phyloP scores from a whole-genome alignment of 495 filamentous ascomycete genomes.

The Lepidopterella palustris region DNA sequence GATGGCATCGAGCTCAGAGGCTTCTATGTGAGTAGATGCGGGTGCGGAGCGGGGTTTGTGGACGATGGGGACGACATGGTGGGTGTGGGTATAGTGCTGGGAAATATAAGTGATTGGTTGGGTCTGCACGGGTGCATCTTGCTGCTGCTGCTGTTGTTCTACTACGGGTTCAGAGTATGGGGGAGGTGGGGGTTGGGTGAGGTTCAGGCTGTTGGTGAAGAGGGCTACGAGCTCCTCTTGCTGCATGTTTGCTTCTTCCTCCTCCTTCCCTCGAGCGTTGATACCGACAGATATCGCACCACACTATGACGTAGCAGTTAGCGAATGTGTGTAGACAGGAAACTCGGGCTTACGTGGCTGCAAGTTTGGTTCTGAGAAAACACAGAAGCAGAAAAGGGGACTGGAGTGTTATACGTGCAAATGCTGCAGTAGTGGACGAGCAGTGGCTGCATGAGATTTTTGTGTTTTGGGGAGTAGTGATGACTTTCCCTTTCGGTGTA shows the following conservation, averaged over 20 bases:
- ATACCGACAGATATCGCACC: constrained; percentile 32
- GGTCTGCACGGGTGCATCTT: not conserved
- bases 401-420: constrained; percentile 35
- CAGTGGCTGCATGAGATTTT: constrained; percentile 30
- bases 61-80: constrained; percentile 32
- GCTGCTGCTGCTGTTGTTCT: constrained; percentile 15
- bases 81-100: constrained; percentile 36
- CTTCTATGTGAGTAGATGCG: constrained; percentile 21
- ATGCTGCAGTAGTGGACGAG: constrained; percentile 36
- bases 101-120: constrained; percentile 34
- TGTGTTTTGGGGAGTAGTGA: constrained; percentile 12
- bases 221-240: constrained; percentile 38
- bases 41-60: constrained; percentile 26
- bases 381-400: constrained; percentile 35
- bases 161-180: constrained; percentile 7
- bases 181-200: constrained; percentile 20
- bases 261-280: constrained; percentile 28
- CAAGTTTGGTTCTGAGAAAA: constrained; percentile 36
- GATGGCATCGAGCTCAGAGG: constrained; percentile 27
- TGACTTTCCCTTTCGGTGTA: not conserved
- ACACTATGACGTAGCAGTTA: constrained; percentile 35
- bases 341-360: constrained; percentile 33
- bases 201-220: constrained; percentile 34
- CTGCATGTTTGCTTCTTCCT: constrained; percentile 28
- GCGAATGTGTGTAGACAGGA: constrained; percentile 8